phyloP scores from a whole-genome alignment of 2,329 filamentous ascomycete species.

The Metarhizium humberi region DNA sequence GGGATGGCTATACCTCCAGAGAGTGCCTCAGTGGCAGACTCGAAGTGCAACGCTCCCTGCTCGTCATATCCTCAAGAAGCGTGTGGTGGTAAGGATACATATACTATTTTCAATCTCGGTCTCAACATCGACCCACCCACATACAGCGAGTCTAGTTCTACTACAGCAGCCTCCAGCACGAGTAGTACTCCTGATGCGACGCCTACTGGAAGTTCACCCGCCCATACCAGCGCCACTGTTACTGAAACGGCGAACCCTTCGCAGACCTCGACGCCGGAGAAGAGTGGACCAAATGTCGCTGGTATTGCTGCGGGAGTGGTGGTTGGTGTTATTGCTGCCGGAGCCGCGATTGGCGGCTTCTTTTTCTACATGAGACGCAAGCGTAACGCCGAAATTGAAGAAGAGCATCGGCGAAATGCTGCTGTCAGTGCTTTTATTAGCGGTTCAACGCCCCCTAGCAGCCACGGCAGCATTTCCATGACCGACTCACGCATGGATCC shows the following conservation, averaged over 20 bases:
- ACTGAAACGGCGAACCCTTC: conserved; percentile 11
- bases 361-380: conserved; percentile 70
- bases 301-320: conserved; percentile 85
- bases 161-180: conserved; percentile 3
- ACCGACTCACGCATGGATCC: conserved; percentile 81
- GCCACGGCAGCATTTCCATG: conserved; percentile 59
- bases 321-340: conserved; percentile 65
- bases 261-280: conserved; percentile 12
- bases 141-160: conserved; percentile 17
- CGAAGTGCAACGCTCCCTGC: conserved; percentile 57
- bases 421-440: conserved; percentile 70
- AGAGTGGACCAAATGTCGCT: conserved; percentile 55
- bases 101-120: conserved; percentile 43
- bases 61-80: conserved; percentile 50
- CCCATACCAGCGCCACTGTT: conserved; percentile 9
- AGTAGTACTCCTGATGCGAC: conserved; percentile 13
- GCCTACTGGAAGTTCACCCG: conserved; percentile 7
- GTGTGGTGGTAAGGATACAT: conserved; percentile 40
- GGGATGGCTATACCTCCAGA: conserved; percentile 58
- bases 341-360: conserved; percentile 54
- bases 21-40: conserved; percentile 42
- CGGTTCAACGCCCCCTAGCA: conserved; percentile 51
- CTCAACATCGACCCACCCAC: conserved; percentile 26
- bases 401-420: conserved; percentile 74
- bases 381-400: conserved; percentile 68